Evolutionary conservation across 2,329 filamentous ascomycete species (phyloP).

Genomic region (Diplodia intermedia): DNA sequence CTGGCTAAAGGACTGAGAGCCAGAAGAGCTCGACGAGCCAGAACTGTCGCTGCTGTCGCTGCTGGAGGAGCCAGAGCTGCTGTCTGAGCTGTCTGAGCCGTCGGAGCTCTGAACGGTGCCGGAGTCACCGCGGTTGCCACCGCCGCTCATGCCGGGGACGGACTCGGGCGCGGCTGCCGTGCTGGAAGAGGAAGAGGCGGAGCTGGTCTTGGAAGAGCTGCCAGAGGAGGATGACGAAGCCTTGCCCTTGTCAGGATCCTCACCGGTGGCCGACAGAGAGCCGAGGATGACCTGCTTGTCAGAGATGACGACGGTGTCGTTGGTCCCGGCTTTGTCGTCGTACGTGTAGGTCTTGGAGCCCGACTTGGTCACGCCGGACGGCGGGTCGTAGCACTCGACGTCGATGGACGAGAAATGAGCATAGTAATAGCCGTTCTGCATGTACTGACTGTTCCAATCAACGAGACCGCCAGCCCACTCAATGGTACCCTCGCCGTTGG

Average conservation of each 20-base stretch:
- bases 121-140: slow-evolving; percentile 52
- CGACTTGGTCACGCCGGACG: slow-evolving; percentile 68
- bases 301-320: slow-evolving; percentile 78
- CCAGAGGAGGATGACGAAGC: slow-evolving; percentile 37
- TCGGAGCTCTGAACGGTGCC: slow-evolving; percentile 33
- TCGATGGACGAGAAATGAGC: slow-evolving; percentile 77
- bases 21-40: slow-evolving; percentile 37
- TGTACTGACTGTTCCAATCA: slow-evolving; percentile 82
- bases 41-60: slow-evolving; percentile 37
- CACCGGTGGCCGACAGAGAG: slow-evolving; percentile 80
- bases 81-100: slow-evolving; percentile 28
- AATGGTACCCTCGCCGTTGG: slow-evolving; percentile 83
- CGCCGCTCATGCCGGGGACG: slow-evolving; percentile 64
- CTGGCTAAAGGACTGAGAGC: slow-evolving; percentile 35
- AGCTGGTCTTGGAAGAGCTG: slow-evolving; percentile 37
- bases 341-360: slow-evolving; percentile 75
- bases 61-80: slow-evolving; percentile 36
- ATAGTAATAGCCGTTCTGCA: slow-evolving; percentile 90
- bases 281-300: slow-evolving; percentile 77
- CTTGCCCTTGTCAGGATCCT: slow-evolving; percentile 51
- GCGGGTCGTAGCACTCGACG: slow-evolving; percentile 88
- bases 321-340: slow-evolving; percentile 68
- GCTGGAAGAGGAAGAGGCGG: slow-evolving; percentile 32
- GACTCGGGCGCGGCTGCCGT: slow-evolving; percentile 48
- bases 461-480: slow-evolving; percentile 91